Conservation (phyloP, 179 eudicot genomes). For the Spergularia azorica region DNA sequence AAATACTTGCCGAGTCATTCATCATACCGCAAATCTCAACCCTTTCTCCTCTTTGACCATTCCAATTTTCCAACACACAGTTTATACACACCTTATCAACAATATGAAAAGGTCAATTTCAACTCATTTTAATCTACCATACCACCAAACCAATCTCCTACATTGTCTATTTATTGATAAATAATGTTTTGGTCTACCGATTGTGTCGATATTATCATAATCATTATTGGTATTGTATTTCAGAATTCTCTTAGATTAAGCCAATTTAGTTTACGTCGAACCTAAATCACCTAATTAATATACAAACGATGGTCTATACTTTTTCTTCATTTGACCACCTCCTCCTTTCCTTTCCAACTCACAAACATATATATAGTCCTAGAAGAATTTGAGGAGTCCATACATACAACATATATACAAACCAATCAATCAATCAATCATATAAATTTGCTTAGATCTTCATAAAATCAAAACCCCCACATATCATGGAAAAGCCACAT, state of each 20-base stretch:
- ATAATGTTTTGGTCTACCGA: too few relatives aligned
- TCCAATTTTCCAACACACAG: neutral
- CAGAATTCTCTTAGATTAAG: too few relatives aligned
- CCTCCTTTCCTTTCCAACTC: too few relatives aligned
- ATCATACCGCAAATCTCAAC: slow-evolving; percentile 16
- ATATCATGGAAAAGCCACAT: slow-evolving; percentile 28
- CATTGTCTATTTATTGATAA: too few relatives aligned
- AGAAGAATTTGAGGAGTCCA: neutral
- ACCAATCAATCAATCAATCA: neutral
- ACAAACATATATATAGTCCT: too few relatives aligned
- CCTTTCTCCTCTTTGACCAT: slow-evolving; percentile 25
- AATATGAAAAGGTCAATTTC: slow-evolving; percentile 30
- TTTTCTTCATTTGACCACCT: too few relatives aligned
- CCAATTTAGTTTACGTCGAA: too few relatives aligned
- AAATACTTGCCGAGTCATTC: slow-evolving; percentile 5
- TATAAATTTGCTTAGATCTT: slow-evolving; percentile 5
- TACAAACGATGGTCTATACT: too few relatives aligned
- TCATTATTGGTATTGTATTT: too few relatives aligned
- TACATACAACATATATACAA: neutral
- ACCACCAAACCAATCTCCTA: neutral
- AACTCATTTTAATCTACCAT: slow-evolving; percentile 10
- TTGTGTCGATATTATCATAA: too few relatives aligned
- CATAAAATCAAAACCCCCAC: neutral
- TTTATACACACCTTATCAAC: neutral
- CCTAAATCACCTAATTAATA: too few relatives aligned